Percentiles rank a stretch among this genome's conserved stretches.
These are phyloP conservation scores for Mortierella sp. DNA, from an alignment of 371 early-diverging fungal species.

Conservation along the genomic window DNA sequence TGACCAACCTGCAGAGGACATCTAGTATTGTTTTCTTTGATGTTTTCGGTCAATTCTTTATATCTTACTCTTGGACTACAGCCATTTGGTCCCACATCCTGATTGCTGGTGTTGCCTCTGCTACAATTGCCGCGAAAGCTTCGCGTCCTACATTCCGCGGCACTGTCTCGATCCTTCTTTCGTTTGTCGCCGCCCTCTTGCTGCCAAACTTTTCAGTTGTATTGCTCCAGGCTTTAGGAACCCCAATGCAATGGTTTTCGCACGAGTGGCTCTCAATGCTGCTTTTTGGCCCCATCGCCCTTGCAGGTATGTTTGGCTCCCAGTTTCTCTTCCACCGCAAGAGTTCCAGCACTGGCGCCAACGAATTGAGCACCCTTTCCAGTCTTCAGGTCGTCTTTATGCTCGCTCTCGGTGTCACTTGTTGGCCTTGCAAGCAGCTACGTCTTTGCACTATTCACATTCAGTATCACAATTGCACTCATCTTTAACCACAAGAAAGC, in stretches of 20 bases:
- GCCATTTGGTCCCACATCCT: conserved; percentile 60
- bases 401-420: conserved; percentile 1
- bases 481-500: conserved; percentile 28
- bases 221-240: conserved; percentile 58
- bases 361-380: conserved; percentile 27
- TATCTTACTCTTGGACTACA: conserved; percentile 70
- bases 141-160: conserved; percentile 28
- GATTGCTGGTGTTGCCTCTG: conserved; percentile 20
- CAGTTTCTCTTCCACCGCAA: conserved; percentile 58
- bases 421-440: conserved; percentile 39
- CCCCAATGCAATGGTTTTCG: conserved; percentile 75
- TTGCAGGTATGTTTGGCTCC: conserved; percentile 61
- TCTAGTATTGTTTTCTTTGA: conserved; percentile 75
- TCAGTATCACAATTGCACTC: conserved; percentile 29
- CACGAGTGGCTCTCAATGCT: conserved; percentile 70
- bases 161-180: conserved; percentile 53
- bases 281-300: conserved; percentile 66
- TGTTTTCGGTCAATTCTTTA: conserved; percentile 68
- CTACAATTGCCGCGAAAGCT: conserved; percentile 2
- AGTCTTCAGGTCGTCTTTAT: conserved; percentile 28
- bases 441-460: conserved; percentile 23
- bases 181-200: conserved; percentile 60
- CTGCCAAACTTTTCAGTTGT: conserved; percentile 59
- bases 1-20: conserved; percentile 62
- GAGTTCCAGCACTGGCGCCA: conserved; percentile 24